Percentiles rank a stretch among this genome's conserved stretches.
Conservation (phyloP, 2,329 filamentous ascomycete genomes). For the Aureobasidium leucospermi region DNA sequence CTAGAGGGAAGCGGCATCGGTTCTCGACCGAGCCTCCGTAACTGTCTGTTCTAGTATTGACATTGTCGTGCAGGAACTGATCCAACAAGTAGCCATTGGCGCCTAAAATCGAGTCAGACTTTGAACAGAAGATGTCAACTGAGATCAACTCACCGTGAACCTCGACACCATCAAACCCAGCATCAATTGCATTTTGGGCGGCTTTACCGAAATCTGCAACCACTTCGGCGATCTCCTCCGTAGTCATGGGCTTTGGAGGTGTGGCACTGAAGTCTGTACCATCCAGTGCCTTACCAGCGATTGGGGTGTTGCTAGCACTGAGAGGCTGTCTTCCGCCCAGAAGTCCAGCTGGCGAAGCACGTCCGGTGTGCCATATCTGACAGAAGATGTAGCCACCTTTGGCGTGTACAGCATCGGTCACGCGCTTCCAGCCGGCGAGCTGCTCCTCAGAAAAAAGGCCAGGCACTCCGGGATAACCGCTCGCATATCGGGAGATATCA, state of each 20-base stretch:
- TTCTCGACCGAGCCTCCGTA: conserved; percentile 40
- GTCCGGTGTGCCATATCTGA: conserved; percentile 56
- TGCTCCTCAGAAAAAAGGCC: conserved; percentile 52
- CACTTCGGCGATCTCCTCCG: conserved; percentile 29
- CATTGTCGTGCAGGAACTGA: conserved; percentile 55
- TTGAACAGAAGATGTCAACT: not conserved
- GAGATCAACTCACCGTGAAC: conserved; percentile 26
- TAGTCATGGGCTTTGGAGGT: conserved; percentile 29
- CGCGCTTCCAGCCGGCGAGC: conserved; percentile 49
- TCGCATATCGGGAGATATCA: conserved; percentile 35
- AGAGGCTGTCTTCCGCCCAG: conserved; percentile 20
- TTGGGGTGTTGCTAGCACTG: conserved; percentile 27
- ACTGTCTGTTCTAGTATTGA: conserved; percentile 44
- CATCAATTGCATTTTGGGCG: conserved; percentile 26
- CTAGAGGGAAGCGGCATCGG: conserved; percentile 42
- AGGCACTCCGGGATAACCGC: conserved; percentile 45
- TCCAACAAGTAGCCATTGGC: conserved; percentile 48
- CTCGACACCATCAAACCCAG: conserved; percentile 53
- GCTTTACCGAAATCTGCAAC: conserved; percentile 19
- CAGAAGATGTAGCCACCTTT: conserved; percentile 55
- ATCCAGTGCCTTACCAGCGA: conserved; percentile 22
- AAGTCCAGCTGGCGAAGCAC: conserved; percentile 27
- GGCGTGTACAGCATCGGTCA: conserved; percentile 56
- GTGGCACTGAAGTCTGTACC: conserved; percentile 29
- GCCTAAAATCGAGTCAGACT: conserved; percentile 15